These are phyloP conservation scores for Knufia petricola DNA, from an alignment of 2,329 filamentous ascomycete genomes.

Conservation along the genomic window DNA sequence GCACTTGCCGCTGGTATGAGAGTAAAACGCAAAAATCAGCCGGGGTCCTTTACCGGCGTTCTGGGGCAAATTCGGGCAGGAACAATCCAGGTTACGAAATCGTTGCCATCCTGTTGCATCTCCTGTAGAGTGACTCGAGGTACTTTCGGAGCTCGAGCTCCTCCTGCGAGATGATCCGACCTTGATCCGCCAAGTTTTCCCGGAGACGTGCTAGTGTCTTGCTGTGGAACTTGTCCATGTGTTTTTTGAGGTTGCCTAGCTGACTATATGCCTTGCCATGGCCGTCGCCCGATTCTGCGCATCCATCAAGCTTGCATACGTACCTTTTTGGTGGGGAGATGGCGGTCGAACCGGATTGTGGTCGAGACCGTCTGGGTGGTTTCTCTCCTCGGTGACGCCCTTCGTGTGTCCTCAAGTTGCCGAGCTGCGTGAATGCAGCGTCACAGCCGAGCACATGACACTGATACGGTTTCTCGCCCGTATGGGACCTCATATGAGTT, in stretches of 20 bases:
- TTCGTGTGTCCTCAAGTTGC: slow-evolving; percentile 82
- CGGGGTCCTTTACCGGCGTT: too few species aligned
- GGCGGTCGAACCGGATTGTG: too few species aligned
- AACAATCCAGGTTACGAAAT: too few species aligned
- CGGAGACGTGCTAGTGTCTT: slow-evolving; percentile 62
- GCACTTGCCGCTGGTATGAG: too few species aligned
- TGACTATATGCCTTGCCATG: slow-evolving; percentile 74
- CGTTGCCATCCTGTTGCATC: slow-evolving; percentile 80
- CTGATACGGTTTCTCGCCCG: slow-evolving; percentile 74
- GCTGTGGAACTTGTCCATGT: slow-evolving; percentile 88
- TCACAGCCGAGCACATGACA: slow-evolving; percentile 66
- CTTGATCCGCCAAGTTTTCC: slow-evolving; percentile 51
- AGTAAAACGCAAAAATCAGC: too few species aligned
- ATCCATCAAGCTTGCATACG: slow-evolving; percentile 64
- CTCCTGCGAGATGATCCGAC: slow-evolving; percentile 31
- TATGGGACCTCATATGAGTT: slow-evolving; percentile 80
- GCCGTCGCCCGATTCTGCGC: not conserved
- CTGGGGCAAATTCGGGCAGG: too few species aligned
- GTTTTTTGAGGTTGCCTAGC: slow-evolving; percentile 84
- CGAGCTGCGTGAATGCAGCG: slow-evolving; percentile 75
- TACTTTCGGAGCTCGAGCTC: slow-evolving; percentile 76
- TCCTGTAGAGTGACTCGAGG: slow-evolving; percentile 83
- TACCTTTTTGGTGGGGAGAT: slow-evolving; percentile 48
- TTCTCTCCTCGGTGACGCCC: slow-evolving; percentile 72
- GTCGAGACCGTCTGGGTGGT: not conserved